Evolutionary conservation across 1,284 basidiomycete genomes (phyloP), one percentile per base, ranked within the genome.

Genomic region (Trichosporon sp.): DNA sequence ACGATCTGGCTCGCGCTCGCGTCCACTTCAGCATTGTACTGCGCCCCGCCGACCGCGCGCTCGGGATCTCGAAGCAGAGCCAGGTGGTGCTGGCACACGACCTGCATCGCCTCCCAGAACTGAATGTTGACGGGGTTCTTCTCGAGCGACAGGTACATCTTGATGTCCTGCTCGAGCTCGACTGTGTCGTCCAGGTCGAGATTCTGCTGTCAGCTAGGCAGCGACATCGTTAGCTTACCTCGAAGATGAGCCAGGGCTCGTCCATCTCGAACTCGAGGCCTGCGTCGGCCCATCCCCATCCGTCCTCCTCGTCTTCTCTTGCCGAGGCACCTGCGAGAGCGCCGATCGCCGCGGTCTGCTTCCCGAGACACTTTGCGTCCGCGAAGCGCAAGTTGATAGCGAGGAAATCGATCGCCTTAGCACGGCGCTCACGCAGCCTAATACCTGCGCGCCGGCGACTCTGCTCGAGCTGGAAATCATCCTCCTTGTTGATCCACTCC

Each of bases 41-140:
- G 72, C 10, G 78, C 70, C 1, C 80, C 80, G 35, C 80, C 70
- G 85, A 84, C 63, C 35, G 79, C 79, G 43, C 76, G 80, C 2
- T 84, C 81, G 3, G 84, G 80, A 65, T 88, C 78, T 86, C 87
- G 82, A 68, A 96, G 88, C 68, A 89, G 88, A 65, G 95, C 93
- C n/a, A 98, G 84, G 64, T 91, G 90, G 82, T 98, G 92, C 80
- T 96, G 92, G 84, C 95, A 98, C 1, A 99, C 91, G 8, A 97
- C 92, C 88, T 96, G 92, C 93, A 99, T 96, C 76, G 96, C 92
- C 72, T 94, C 93, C 97, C 97, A 99, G 82, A 98, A 99, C 76
- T 98, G 96, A 70, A 96, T 89, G 80, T 96, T 96, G 51, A 90
- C 86, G 12, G 94, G 90, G 19, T 89, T 88, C 77, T 91, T 90